These are phyloP conservation scores for Aspergillus terreus DNA, from an alignment of 2,329 filamentous ascomycete genomes.

Conservation along the genomic window DNA sequence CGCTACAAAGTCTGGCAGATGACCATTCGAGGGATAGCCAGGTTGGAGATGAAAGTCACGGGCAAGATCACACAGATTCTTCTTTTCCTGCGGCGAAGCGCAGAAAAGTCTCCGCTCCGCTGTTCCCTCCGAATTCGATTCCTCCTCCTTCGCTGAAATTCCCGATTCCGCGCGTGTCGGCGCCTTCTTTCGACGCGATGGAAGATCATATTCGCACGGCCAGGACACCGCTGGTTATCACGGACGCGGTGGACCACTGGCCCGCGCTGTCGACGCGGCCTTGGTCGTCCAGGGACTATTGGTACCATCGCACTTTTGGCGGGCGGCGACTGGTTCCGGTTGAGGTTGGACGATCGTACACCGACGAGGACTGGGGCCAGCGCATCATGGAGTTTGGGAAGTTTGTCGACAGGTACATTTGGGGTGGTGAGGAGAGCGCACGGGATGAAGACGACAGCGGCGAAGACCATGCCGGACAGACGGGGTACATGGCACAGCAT, in stretches of 20 bases:
- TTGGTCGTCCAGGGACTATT: conserved; percentile 73
- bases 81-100: conserved; percentile 23
- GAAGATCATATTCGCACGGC: conserved; percentile 54
- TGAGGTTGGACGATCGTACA: conserved; percentile 83
- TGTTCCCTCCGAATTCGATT: conserved; percentile 32
- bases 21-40: neutral
- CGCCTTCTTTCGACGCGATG: conserved; percentile 57
- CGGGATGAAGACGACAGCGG: conserved; percentile 1
- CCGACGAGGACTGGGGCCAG: conserved; percentile 80
- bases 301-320: conserved; percentile 68
- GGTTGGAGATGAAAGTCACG: neutral
- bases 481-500: conserved; percentile 88
- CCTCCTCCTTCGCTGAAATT: conserved; percentile 31
- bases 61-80: conserved; percentile 4
- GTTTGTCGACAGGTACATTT: conserved; percentile 65
- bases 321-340: conserved; percentile 80
- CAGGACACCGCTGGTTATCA: conserved; percentile 65
- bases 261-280: conserved; percentile 65
- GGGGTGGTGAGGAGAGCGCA: conserved; percentile 15
- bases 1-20: conserved; percentile 24
- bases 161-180: conserved; percentile 38
- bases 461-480: conserved; percentile 28
- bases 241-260: conserved; percentile 65
- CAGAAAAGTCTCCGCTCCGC: conserved; percentile 26
- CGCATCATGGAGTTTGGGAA: conserved; percentile 69